phyloP scores from a whole-genome alignment of 2,329 filamentous ascomycete genomes.

The Colletotrichum chrysophilum region DNA sequence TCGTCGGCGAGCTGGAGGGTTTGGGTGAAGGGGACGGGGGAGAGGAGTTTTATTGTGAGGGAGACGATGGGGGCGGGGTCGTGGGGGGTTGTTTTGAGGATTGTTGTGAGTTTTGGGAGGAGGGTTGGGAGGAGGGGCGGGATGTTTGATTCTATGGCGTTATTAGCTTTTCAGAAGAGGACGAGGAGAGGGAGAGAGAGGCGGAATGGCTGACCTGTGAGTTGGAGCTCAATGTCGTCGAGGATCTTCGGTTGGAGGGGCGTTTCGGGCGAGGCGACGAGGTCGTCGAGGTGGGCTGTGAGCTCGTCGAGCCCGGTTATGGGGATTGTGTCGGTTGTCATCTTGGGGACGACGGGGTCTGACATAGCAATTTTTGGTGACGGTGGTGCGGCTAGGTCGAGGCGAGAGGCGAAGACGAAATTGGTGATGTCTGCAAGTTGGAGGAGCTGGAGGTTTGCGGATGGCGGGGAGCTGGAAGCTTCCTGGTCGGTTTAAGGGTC shows the following conservation, averaged over 20 bases:
- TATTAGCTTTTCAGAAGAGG: too few relatives aligned
- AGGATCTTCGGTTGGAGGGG: constrained; percentile 56
- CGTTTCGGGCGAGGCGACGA: constrained; percentile 48
- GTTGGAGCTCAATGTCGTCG: constrained; percentile 63
- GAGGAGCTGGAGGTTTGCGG: neutral
- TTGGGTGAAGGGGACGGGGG: constrained; percentile 56
- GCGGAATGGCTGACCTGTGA: constrained; percentile 55
- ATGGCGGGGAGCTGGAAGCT: neutral
- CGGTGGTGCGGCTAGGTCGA: neutral
- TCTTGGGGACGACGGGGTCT: constrained; percentile 38
- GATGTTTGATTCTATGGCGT: constrained; percentile 52
- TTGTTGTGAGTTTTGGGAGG: constrained; percentile 57
- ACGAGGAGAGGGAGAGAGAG: too few relatives aligned
- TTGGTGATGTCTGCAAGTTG: neutral
- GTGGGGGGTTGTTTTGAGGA: constrained; percentile 55
- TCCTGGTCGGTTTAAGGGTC: constrained; percentile 6
- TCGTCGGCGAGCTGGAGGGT: constrained; percentile 57
- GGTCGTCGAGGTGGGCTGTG: constrained; percentile 55
- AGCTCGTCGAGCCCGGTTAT: constrained; percentile 60
- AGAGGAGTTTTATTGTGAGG: constrained; percentile 61
- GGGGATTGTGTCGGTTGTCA: constrained; percentile 46
- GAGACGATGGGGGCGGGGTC: constrained; percentile 57
- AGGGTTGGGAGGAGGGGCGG: constrained; percentile 56
- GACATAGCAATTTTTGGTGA: constrained; percentile 26
- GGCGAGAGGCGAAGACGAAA: neutral